Conservation (phyloP, 805 yeast genomes). For the Lipomyces sp. region DNA sequence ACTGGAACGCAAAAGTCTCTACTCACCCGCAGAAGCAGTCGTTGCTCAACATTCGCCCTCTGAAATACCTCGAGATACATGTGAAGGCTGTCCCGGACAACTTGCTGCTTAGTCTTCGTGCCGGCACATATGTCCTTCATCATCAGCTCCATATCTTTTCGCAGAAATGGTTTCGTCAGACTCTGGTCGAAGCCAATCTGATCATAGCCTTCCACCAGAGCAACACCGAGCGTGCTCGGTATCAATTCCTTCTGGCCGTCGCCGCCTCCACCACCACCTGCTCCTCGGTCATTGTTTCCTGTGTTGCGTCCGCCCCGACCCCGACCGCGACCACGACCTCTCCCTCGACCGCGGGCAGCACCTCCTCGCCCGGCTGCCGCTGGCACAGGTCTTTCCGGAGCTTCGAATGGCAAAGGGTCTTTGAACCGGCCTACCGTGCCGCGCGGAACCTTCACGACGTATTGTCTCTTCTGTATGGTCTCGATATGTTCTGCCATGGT, state of each 20-base stretch:
- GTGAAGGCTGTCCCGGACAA: slow-evolving; percentile 51
- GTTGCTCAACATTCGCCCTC: slow-evolving; percentile 43
- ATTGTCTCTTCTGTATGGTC: slow-evolving; percentile 65
- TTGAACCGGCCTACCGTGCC: slow-evolving; percentile 17
- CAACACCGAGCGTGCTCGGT: slow-evolving; percentile 83
- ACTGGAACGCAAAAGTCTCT: not conserved
- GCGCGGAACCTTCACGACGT: slow-evolving; percentile 46
- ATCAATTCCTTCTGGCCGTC: slow-evolving; percentile 44
- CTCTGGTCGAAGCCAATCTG: slow-evolving; percentile 70
- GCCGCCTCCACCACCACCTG: slow-evolving; percentile 20
- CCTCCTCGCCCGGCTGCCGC: slow-evolving; percentile 8
- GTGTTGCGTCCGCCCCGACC: slow-evolving; percentile 1
- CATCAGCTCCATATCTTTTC: slow-evolving; percentile 69
- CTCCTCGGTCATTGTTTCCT: slow-evolving; percentile 1
- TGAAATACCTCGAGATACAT: slow-evolving; percentile 63
- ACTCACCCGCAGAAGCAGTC: not conserved
- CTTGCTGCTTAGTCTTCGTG: slow-evolving; percentile 48
- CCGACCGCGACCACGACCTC: slow-evolving; percentile 14
- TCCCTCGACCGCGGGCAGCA: slow-evolving; percentile 12
- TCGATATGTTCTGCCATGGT: slow-evolving; percentile 97
- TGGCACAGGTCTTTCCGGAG: slow-evolving; percentile 31
- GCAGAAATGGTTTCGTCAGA: slow-evolving; percentile 81
- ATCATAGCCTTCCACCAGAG: slow-evolving; percentile 84
- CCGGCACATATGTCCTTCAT: slow-evolving; percentile 72
- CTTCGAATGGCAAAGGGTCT: slow-evolving; percentile 14